Conservation (phyloP, 352 stramenopile species). For the Pythium scleroteichum region DNA sequence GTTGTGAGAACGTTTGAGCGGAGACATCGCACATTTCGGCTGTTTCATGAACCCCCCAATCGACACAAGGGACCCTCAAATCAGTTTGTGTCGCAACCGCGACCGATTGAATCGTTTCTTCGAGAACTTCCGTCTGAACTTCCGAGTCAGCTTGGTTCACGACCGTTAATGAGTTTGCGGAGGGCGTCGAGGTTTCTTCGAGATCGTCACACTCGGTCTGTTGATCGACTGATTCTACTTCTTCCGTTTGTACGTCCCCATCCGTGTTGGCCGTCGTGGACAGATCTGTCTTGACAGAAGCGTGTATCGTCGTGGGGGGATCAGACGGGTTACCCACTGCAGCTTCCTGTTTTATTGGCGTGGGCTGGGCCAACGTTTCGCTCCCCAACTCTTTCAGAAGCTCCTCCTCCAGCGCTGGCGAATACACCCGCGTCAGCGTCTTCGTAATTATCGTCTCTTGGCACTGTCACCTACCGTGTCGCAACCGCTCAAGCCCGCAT, state of each 20-base stretch:
- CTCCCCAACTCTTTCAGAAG: constrained; percentile 23
- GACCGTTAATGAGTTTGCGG: neutral
- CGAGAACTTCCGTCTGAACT: neutral
- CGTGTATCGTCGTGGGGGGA: too few species aligned
- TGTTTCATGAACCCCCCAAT: neutral
- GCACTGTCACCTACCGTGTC: constrained; percentile 17
- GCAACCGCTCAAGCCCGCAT: constrained; percentile 29
- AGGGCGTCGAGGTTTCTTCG: neutral
- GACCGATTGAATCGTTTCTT: neutral
- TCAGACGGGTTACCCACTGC: too few species aligned
- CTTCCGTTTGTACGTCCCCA: neutral
- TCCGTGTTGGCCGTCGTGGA: too few species aligned
- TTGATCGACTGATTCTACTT: neutral
- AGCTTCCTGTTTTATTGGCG: too few species aligned
- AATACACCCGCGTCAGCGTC: too few species aligned
- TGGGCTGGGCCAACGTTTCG: too few species aligned
- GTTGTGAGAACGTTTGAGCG: too few species aligned
- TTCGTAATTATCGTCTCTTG: too few species aligned
- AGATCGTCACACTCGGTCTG: neutral
- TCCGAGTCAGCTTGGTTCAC: neutral
- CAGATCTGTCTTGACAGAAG: too few species aligned
- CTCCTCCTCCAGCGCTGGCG: constrained; percentile 30
- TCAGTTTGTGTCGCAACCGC: neutral
- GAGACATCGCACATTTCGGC: neutral
- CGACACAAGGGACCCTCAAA: neutral